These are phyloP conservation scores for Leucogyrophana mollusca DNA, from an alignment of 768 basidiomycete species.

Conservation along the genomic window DNA sequence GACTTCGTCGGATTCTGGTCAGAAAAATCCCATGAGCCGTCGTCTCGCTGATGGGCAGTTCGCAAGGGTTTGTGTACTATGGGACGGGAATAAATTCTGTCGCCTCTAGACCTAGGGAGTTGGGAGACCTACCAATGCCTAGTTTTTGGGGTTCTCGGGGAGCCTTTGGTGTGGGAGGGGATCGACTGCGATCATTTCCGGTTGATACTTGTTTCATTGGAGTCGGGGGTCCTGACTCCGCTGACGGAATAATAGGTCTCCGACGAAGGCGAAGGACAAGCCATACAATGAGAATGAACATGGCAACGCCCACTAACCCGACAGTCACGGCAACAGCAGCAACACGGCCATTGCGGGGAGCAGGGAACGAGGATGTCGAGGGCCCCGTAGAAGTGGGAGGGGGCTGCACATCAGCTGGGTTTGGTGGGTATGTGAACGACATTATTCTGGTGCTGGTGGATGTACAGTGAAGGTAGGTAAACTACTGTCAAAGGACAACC, in stretches of 20 bases:
- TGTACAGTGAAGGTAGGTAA: neutral
- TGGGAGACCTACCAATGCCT: slow-evolving; percentile 19
- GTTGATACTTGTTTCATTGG: slow-evolving; percentile 3
- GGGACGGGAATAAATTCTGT: neutral
- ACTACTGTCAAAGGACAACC: too few relatives aligned
- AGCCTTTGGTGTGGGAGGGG: slow-evolving; percentile 14
- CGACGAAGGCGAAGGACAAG: slow-evolving; percentile 23
- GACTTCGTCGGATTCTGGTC: slow-evolving; percentile 18
- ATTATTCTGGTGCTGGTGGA: slow-evolving; percentile 3
- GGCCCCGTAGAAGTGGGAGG: slow-evolving; percentile 4
- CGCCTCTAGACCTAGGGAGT: neutral
- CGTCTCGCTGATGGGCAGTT: slow-evolving; percentile 15
- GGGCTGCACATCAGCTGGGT: neutral
- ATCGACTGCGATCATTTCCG: slow-evolving; percentile 13
- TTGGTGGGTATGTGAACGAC: slow-evolving; percentile 8
- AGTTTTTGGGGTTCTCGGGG: slow-evolving; percentile 26
- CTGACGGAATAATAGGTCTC: neutral
- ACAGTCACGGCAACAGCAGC: slow-evolving; percentile 26
- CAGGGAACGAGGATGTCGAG: slow-evolving; percentile 8
- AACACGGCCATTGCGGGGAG: slow-evolving; percentile 12
- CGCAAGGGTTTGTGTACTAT: slow-evolving; percentile 25
- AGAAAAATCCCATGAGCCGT: slow-evolving; percentile 29
- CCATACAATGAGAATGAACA: slow-evolving; percentile 24
- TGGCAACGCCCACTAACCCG: slow-evolving; percentile 20
- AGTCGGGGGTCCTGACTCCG: slow-evolving; percentile 1